Conservation (phyloP, 352 stramenopile species). For the Globisporangium spiculum region DNA sequence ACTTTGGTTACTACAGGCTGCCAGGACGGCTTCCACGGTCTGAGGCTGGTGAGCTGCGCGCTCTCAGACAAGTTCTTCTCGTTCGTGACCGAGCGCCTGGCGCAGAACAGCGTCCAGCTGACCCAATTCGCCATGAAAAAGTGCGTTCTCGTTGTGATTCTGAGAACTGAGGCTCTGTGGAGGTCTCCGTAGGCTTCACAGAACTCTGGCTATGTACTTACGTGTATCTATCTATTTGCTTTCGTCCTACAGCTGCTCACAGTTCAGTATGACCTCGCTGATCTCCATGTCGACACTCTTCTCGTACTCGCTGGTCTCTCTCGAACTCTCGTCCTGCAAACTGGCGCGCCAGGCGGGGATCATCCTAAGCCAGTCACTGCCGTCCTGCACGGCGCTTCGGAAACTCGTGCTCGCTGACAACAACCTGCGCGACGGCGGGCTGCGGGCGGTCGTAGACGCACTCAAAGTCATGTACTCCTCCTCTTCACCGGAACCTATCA, state of each 20-base stretch:
- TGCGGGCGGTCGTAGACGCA: slow-evolving; percentile 47
- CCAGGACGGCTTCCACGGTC: slow-evolving; percentile 19
- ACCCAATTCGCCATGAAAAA: slow-evolving; percentile 26
- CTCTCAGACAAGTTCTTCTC: slow-evolving; percentile 41
- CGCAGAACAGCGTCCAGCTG: slow-evolving; percentile 22
- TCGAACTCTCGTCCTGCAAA: slow-evolving; percentile 52
- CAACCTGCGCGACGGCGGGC: slow-evolving; percentile 49
- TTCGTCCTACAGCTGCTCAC: slow-evolving; percentile 27
- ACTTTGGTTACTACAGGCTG: slow-evolving; percentile 13
- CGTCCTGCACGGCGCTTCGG: slow-evolving; percentile 27
- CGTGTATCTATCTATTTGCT: neutral
- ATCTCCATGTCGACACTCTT: slow-evolving; percentile 44
- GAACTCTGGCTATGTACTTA: neutral
- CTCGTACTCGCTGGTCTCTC: slow-evolving; percentile 28
- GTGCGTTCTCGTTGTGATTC: slow-evolving; percentile 12
- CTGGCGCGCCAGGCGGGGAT: slow-evolving; percentile 56
- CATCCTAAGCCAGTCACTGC: slow-evolving; percentile 55
- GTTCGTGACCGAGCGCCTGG: slow-evolving; percentile 25
- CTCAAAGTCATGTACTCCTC: slow-evolving; percentile 24
- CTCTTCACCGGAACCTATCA: neutral
- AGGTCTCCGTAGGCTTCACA: neutral
- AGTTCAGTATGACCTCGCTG: slow-evolving; percentile 58
- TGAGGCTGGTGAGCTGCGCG: slow-evolving; percentile 39
- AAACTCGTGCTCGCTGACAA: slow-evolving; percentile 43
- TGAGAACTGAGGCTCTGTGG: neutral